Conservation (phyloP, 192 early-diverging fungal species). For the Entophlyctis helioformis region DNA sequence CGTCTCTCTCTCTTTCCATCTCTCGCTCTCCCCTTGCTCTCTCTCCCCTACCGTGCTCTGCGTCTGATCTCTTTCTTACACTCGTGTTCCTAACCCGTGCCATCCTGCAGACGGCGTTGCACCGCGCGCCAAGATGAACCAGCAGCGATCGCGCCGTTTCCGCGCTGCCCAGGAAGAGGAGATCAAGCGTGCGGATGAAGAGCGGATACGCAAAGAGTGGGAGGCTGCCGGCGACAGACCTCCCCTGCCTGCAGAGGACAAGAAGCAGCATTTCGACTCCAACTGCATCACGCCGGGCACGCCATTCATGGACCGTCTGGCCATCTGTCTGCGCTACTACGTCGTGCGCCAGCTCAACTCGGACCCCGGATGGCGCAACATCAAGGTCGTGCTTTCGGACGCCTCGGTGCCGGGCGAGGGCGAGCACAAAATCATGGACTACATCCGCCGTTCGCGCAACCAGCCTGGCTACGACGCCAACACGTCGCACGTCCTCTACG, state of each 20-base stretch:
- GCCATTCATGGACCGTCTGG: constrained; percentile 87
- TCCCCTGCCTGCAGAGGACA: constrained; percentile 40
- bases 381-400: constrained; percentile 85
- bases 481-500: constrained; percentile 89
- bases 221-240: constrained; percentile 14
- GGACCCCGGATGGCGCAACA: constrained; percentile 79
- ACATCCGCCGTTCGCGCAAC: constrained; percentile 73
- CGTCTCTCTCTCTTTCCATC: background rate
- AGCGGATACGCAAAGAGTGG: constrained; percentile 32
- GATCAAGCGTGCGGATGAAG: constrained; percentile 12
- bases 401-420: constrained; percentile 95
- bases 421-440: constrained; percentile 99
- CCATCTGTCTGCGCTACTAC: constrained; percentile 79
- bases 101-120: constrained; percentile 72
- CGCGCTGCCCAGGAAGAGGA: constrained; percentile 59
- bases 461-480: constrained; percentile 78
- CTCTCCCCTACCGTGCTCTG: too few species aligned
- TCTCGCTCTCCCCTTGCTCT: too few species aligned
- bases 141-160: constrained; percentile 94
- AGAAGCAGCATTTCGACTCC: constrained; percentile 72
- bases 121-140: constrained; percentile 98
- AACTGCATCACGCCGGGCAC: constrained; percentile 99
- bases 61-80: too few species aligned
- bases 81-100: too few species aligned
- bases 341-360: constrained; percentile 78